Percentiles rank a stretch among this genome's conserved stretches.
These are phyloP conservation scores for Cutaneotrichosporon cutaneum DNA, from an alignment of 1,284 basidiomycete genomes.

Conservation along the genomic window DNA sequence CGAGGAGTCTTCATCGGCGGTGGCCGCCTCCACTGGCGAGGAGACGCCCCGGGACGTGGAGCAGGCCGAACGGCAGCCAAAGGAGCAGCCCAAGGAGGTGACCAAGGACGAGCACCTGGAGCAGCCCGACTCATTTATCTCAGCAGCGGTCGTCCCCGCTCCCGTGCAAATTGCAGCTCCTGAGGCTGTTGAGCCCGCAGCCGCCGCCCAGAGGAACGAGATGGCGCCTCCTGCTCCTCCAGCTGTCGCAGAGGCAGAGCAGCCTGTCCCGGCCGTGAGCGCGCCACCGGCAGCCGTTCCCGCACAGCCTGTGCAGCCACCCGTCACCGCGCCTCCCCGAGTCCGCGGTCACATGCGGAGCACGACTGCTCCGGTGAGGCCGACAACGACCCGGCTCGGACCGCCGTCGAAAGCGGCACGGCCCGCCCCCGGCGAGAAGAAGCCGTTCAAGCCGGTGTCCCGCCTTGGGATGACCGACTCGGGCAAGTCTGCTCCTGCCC, in stretches of 20 bases:
- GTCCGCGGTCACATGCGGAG: not conserved
- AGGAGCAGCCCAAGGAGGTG: not conserved
- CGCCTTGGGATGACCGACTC: slow-evolving; percentile 3
- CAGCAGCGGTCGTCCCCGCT: too few relatives aligned
- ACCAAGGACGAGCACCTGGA: not conserved
- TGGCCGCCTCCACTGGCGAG: not conserved
- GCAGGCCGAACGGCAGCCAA: not conserved
- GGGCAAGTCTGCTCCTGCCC: slow-evolving; percentile 21
- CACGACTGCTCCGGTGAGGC: not conserved
- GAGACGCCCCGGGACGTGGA: not conserved
- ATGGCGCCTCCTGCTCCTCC: not conserved
- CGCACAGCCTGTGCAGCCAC: not conserved
- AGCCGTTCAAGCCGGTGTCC: slow-evolving; percentile 21
- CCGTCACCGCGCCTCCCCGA: not conserved
- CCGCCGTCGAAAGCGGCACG: not conserved
- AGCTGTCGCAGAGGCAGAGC: not conserved
- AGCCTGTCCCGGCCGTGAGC: not conserved
- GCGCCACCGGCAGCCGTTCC: not conserved
- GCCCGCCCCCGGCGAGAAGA: slow-evolving; percentile 12
- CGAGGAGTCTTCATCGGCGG: not conserved
- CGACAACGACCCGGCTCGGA: not conserved
- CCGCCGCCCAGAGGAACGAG: not conserved
- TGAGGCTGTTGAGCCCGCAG: not conserved
- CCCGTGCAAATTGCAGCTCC: too few relatives aligned
- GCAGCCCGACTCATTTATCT: too few relatives aligned